Evolutionary conservation across 495 filamentous ascomycete genomes (phyloP).

Genomic region (Clavariopsis aquatica): DNA sequence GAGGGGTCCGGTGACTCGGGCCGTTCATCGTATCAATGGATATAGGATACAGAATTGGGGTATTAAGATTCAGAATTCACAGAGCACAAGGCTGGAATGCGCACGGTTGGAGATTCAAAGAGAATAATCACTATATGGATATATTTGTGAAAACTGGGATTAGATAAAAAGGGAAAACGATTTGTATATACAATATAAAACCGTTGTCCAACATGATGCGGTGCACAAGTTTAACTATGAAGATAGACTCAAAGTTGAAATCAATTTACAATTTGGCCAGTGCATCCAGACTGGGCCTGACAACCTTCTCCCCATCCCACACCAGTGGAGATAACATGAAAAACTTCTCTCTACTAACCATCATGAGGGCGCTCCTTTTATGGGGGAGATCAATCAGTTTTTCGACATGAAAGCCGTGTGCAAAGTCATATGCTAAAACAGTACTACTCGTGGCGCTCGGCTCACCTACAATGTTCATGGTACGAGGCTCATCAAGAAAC

Average conservation of each 20-base stretch:
- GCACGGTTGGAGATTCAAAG: too few species aligned
- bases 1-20: not conserved
- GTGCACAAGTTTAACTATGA: not conserved
- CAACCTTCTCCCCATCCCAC: constrained; percentile 32
- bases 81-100: too few species aligned
- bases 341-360: constrained; percentile 64
- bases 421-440: constrained; percentile 66
- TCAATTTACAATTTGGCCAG: constrained; percentile 25
- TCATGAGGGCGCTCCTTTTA: constrained; percentile 64
- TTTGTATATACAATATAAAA: too few species aligned
- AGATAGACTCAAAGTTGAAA: too few species aligned
- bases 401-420: constrained; percentile 63
- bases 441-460: constrained; percentile 61
- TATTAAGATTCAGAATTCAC: too few species aligned
- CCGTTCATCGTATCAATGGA: not conserved
- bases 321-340: constrained; percentile 65
- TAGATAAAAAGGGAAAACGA: too few species aligned
- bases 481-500: constrained; percentile 70
- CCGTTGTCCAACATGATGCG: too few species aligned
- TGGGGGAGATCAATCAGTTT: constrained; percentile 68
- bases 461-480: constrained; percentile 63
- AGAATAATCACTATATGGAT: too few species aligned
- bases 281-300: constrained; percentile 33
- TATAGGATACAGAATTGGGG: not conserved
- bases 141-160: too few species aligned